phyloP scores from a whole-genome alignment of 345 rosid genomes.

The Sisymbrium altissimum region DNA sequence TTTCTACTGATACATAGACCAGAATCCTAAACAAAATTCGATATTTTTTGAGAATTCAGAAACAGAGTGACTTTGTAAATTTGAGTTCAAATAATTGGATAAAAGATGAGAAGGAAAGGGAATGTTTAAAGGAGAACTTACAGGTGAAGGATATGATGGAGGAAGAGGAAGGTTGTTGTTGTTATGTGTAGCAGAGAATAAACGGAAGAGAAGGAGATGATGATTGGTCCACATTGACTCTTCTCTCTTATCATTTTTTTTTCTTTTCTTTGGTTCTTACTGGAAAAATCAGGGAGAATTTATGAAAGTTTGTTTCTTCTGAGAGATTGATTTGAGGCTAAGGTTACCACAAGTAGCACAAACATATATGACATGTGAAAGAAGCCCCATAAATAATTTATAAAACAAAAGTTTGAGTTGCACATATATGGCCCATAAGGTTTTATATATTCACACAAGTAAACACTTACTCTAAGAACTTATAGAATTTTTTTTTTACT shows the following conservation, averaged over 20 bases:
- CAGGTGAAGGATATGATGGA: slow-evolving; percentile 19
- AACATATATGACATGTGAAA: neutral
- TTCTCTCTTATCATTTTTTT: slow-evolving; percentile 15
- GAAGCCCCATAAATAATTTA: neutral
- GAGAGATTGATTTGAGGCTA: slow-evolving; percentile 10
- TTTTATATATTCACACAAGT: no score
- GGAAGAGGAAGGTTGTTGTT: slow-evolving; percentile 20
- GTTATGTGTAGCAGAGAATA: slow-evolving; percentile 19
- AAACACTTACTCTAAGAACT: no score
- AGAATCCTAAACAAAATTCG: neutral
- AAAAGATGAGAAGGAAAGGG: neutral
- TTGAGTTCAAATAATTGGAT: neutral
- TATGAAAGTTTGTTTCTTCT: slow-evolving; percentile 35
- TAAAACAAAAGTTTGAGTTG: neutral
- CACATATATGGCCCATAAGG: neutral
- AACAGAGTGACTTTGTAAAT: neutral
- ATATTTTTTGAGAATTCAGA: neutral
- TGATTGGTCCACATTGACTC: slow-evolving; percentile 26
- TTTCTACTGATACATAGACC: slow-evolving; percentile 10
- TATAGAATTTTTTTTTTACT: no score
- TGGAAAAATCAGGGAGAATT: neutral
- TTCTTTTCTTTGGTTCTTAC: neutral
- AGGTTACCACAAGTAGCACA: slow-evolving; percentile 27
- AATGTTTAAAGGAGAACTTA: neutral
- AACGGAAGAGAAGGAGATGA: slow-evolving; percentile 28